Percentiles rank a stretch among this genome's conserved stretches.
Conservation (phyloP, 306 rosid genomes). For the Cucumis hystrix region DNA sequence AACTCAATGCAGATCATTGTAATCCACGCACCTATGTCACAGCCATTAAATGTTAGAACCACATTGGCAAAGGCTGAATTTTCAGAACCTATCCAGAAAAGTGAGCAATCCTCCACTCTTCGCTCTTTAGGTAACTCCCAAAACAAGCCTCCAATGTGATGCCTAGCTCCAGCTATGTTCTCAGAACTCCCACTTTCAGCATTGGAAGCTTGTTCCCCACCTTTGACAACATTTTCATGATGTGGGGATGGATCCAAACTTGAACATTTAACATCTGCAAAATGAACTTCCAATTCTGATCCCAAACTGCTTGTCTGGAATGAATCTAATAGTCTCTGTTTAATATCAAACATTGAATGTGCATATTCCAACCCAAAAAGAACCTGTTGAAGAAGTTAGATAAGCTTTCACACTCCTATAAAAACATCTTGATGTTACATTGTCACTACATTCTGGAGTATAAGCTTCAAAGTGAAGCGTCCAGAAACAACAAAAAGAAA, state of each 20-base stretch:
- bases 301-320: conserved; percentile 12
- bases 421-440: not conserved
- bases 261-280: conserved; percentile 53
- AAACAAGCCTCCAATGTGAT: conserved; percentile 56
- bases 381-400: conserved; percentile 34
- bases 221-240: conserved; percentile 18
- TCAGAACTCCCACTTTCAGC: conserved; percentile 12
- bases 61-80: conserved; percentile 76
- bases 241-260: conserved; percentile 42
- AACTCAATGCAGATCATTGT: not conserved
- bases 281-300: conserved; percentile 24
- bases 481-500: not conserved
- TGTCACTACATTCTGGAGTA: not conserved
- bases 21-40: conserved; percentile 63
- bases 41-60: conserved; percentile 66
- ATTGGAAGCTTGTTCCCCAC: conserved; percentile 17
- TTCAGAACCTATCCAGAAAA: conserved; percentile 78
- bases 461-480: not conserved
- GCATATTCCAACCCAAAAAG: conserved; percentile 78
- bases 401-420: not conserved
- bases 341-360: conserved; percentile 34
- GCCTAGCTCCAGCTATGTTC: conserved; percentile 17
- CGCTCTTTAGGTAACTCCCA: conserved; percentile 56
- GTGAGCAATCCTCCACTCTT: conserved; percentile 54
- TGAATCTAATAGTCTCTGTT: conserved; percentile 27